Conservation (phyloP, 208 protist species). For the Perkinsela sp. region DNA sequence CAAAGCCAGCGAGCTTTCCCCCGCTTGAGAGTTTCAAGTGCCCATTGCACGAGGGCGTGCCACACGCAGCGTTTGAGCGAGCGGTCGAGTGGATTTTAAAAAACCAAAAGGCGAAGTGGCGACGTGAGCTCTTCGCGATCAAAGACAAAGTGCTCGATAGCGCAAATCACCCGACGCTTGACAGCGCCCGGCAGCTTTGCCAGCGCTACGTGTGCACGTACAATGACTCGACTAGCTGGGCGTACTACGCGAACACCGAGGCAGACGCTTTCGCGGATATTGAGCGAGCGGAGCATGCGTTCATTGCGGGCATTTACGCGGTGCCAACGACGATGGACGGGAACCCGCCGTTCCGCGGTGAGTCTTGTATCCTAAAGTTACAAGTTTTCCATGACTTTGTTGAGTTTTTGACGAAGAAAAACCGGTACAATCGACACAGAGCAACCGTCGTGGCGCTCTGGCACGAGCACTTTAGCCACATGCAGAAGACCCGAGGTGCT, state of each 20-base stretch:
- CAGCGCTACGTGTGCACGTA: neutral
- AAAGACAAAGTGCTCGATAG: neutral
- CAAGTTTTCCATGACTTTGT: neutral
- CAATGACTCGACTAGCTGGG: constrained; percentile 1
- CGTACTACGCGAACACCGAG: neutral
- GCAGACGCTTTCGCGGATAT: neutral
- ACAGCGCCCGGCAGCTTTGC: neutral
- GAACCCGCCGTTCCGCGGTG: neutral
- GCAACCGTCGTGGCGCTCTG: no score
- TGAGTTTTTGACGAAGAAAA: neutral
- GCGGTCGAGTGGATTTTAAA: neutral
- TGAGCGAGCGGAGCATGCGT: neutral
- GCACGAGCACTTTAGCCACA: no score
- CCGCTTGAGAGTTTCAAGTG: neutral
- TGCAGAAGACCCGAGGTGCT: no score
- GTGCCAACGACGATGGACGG: neutral
- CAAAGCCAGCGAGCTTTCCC: neutral
- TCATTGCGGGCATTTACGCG: neutral
- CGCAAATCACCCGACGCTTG: neutral
- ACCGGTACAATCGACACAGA: neutral
- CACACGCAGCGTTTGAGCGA: neutral
- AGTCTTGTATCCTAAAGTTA: neutral
- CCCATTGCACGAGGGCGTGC: neutral
- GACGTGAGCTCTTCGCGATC: neutral
- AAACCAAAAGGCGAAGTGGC: neutral